Percentiles rank a stretch among this genome's conserved stretches.
Evolutionary conservation across 106 monocot genomes (phyloP).

Genomic region (Dendrobium chrysotoxum): DNA sequence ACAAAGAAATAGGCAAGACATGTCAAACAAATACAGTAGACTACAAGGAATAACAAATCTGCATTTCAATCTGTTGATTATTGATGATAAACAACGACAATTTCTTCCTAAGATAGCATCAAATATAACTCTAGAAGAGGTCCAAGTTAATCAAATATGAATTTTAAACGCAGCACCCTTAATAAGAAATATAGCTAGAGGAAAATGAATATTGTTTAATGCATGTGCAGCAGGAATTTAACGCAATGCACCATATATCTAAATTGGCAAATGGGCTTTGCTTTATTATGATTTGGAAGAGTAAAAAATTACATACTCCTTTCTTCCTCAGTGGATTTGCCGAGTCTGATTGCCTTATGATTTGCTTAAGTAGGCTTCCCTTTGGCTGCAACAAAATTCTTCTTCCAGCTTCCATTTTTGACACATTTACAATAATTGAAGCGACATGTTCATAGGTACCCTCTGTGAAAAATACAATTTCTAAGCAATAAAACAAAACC

Average conservation of each 20-base stretch:
- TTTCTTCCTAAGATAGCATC: background rate
- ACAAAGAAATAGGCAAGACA: background rate
- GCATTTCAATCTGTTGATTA: background rate
- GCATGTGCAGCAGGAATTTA: background rate
- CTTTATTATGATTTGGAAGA: background rate
- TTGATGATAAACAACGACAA: background rate
- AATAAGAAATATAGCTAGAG: background rate
- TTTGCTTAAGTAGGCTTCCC: constrained; percentile 81
- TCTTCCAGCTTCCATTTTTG: constrained; percentile 73
- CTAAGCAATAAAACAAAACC: background rate
- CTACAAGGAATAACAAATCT: background rate
- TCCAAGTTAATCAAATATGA: background rate
- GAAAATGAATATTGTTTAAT: background rate
- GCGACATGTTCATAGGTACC: constrained; percentile 83
- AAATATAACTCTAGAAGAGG: background rate
- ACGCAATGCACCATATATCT: background rate
- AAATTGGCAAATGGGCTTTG: background rate
- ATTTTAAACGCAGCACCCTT: background rate
- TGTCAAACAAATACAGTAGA: background rate
- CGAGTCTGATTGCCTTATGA: constrained; percentile 80
- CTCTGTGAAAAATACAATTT: constrained; percentile 27
- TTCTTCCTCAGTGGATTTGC: constrained; percentile 66
- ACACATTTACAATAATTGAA: constrained; percentile 87
- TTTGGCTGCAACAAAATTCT: constrained; percentile 78
- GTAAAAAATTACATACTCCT: constrained; percentile 48